Percentiles rank a stretch among this genome's conserved stretches.
Conservation (phyloP, 2,329 filamentous ascomycete species). For the Incumbomyces lentus region DNA sequence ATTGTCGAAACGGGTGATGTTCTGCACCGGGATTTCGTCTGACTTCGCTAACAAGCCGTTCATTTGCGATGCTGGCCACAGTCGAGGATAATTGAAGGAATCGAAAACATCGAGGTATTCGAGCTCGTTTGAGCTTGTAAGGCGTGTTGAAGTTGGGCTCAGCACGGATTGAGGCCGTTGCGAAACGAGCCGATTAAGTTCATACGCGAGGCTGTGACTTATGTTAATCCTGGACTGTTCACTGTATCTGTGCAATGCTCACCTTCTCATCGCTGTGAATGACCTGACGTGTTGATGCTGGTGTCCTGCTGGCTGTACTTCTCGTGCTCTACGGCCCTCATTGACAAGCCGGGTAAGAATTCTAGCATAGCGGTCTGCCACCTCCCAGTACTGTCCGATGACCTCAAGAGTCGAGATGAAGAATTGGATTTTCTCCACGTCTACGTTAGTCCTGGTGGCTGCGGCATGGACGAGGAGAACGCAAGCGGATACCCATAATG, state of each 20-base stretch:
- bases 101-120: slow-evolving; percentile 90
- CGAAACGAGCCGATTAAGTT: slow-evolving; percentile 81
- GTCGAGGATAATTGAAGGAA: slow-evolving; percentile 81
- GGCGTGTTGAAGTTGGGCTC: slow-evolving; percentile 21
- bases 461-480: slow-evolving; percentile 81
- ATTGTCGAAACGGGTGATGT: slow-evolving; percentile 3
- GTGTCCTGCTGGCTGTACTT: slow-evolving; percentile 1
- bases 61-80: slow-evolving; percentile 38
- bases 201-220: slow-evolving; percentile 30
- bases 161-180: slow-evolving; percentile 50
- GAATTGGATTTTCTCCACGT: slow-evolving; percentile 60
- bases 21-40: not conserved
- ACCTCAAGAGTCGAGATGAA: slow-evolving; percentile 73
- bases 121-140: slow-evolving; percentile 63
- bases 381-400: slow-evolving; percentile 76
- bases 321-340: slow-evolving; percentile 56
- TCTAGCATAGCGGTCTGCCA: slow-evolving; percentile 69
- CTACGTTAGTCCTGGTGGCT: slow-evolving; percentile 74
- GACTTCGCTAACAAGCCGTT: slow-evolving; percentile 15
- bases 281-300: slow-evolving; percentile 49
- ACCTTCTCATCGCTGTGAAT: slow-evolving; percentile 80
- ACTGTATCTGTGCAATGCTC: slow-evolving; percentile 49
- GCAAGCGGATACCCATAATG: slow-evolving; percentile 81
- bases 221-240: not conserved
- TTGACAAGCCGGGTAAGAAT: slow-evolving; percentile 75